Percentiles rank a stretch among this genome's conserved stretches.
phyloP scores from a whole-genome alignment of 768 basidiomycete genomes.

The Kwoniella bestiolae region DNA sequence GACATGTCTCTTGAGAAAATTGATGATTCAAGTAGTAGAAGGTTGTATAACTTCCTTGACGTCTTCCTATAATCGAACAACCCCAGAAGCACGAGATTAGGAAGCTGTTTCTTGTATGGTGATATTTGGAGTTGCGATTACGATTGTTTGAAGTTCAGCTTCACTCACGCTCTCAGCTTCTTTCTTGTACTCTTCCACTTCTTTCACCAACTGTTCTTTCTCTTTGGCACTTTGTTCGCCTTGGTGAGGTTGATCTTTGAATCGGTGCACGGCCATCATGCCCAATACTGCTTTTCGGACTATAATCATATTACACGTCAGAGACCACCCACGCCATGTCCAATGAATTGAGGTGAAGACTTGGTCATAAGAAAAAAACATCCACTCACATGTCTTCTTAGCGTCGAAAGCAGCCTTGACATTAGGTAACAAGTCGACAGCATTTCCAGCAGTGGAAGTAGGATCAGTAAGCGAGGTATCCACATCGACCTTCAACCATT shows the following conservation, averaged over 20 bases:
- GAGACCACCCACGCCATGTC: too few relatives aligned
- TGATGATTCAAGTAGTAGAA: neutral
- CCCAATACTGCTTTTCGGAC: constrained; percentile 87
- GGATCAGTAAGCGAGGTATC: constrained; percentile 73
- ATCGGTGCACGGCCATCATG: constrained; percentile 81
- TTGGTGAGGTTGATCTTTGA: constrained; percentile 59
- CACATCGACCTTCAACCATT: constrained; percentile 70
- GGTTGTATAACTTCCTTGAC: constrained; percentile 21
- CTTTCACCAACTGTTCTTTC: constrained; percentile 64
- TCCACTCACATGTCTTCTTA: constrained; percentile 78
- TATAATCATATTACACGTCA: constrained; percentile 57
- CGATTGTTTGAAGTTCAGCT: constrained; percentile 1
- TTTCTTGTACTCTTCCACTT: constrained; percentile 73
- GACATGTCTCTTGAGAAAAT: neutral
- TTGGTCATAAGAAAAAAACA: neutral
- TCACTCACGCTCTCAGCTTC: constrained; percentile 71
- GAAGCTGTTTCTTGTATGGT: too few relatives aligned
- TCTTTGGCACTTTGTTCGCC: constrained; percentile 60
- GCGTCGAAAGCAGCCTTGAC: constrained; percentile 90
- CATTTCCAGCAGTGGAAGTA: constrained; percentile 61
- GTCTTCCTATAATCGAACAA: constrained; percentile 10
- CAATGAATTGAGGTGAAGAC: neutral
- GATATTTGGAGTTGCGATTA: neutral
- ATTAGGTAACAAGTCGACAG: constrained; percentile 80
- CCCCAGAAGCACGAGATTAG: too few relatives aligned